A percentile compares a stretch with the other conserved stretches of the same genome.
phyloP scores from a whole-genome alignment of 345 rosid genomes.

The Hibiscus mutabilis region DNA sequence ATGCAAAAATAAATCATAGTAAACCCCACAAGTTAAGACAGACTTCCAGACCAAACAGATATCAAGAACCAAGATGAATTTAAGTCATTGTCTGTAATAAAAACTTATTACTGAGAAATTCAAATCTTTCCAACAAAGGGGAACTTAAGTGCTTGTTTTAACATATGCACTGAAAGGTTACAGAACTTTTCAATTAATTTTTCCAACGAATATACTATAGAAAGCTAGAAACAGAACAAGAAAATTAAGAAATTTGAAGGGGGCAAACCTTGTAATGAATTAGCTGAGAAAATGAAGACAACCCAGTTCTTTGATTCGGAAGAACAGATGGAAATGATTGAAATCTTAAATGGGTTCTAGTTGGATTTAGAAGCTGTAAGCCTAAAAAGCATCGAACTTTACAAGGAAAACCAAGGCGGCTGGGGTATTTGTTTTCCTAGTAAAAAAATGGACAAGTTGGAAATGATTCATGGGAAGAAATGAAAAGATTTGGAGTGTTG shows the following conservation, averaged over 20 bases:
- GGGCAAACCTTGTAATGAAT: conserved; percentile 10
- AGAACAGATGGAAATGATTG: not conserved
- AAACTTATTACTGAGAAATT: not conserved
- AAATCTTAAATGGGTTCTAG: not conserved
- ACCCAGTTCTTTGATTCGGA: conserved; percentile 12
- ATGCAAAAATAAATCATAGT: too few species aligned
- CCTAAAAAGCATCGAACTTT: not conserved
- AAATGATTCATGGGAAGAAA: not conserved
- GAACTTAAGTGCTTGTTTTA: not conserved
- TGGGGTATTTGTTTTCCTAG: not conserved
- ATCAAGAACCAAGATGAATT: not conserved
- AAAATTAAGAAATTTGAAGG: not conserved
- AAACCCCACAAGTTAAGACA: not conserved
- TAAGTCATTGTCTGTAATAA: not conserved
- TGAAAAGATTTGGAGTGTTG: not conserved
- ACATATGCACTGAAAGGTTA: not conserved
- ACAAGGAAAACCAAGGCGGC: conserved; percentile 9
- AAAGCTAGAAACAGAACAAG: not conserved
- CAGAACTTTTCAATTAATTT: not conserved
- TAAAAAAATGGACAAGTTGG: not conserved
- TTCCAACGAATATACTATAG: not conserved
- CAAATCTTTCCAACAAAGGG: not conserved
- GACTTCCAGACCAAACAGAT: not conserved
- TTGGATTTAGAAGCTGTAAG: not conserved
- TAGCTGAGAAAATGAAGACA: conserved; percentile 1